Evolutionary conservation across 306 rosid species (phyloP).

Genomic region (Potentilla sterilis): DNA sequence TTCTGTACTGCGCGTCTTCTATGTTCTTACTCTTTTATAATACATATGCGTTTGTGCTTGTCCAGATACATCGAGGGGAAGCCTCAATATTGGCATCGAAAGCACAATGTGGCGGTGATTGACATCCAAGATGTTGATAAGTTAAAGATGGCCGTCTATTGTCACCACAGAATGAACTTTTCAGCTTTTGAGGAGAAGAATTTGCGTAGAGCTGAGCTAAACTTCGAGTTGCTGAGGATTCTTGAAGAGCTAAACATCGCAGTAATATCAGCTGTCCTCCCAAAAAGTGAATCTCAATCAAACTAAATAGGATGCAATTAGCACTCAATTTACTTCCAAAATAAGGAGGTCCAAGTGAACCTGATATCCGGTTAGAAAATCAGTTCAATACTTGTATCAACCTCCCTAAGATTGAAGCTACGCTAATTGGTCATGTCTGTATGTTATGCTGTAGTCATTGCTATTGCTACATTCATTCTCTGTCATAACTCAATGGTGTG

Average conservation of each 20-base stretch:
- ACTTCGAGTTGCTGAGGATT: conserved; percentile 64
- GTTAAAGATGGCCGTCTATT: conserved; percentile 54
- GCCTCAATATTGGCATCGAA: conserved; percentile 66
- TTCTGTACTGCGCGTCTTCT: neutral
- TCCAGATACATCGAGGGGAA: conserved; percentile 66
- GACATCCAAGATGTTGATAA: conserved; percentile 66
- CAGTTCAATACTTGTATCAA: neutral
- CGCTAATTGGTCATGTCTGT: neutral
- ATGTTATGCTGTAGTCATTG: too few relatives aligned
- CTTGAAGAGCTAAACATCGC: conserved; percentile 70
- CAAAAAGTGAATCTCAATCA: conserved; percentile 54
- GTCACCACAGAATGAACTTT: conserved; percentile 70
- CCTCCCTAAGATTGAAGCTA: neutral
- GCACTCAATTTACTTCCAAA: neutral
- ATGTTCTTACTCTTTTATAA: neutral
- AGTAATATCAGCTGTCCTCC: conserved; percentile 45
- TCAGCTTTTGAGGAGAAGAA: conserved; percentile 64
- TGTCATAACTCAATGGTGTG: neutral
- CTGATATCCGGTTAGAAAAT: neutral
- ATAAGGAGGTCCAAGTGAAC: neutral
- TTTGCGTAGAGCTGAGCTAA: conserved; percentile 56
- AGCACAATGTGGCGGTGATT: conserved; percentile 43
- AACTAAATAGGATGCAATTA: conserved; percentile 22
- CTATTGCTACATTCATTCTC: neutral
- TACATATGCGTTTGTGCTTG: conserved; percentile 10